Evolutionary conservation across 805 yeast genomes (phyloP).

Genomic region (Nakazawaea ambrosiae): DNA sequence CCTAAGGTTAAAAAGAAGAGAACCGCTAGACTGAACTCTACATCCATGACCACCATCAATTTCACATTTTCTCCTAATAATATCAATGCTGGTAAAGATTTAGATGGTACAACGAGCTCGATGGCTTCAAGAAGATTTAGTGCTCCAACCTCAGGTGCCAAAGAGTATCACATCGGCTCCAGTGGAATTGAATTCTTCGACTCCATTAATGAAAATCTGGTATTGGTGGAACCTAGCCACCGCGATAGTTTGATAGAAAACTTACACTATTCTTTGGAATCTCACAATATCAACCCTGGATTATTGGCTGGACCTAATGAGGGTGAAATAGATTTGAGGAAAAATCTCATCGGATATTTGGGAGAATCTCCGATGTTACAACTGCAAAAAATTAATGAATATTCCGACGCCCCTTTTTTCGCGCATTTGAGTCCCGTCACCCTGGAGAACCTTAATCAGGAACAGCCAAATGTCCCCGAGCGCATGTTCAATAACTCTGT

Average conservation of each 20-base stretch:
- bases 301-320: not conserved
- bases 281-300: slow-evolving; percentile 1
- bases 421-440: not conserved
- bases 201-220: too few relatives aligned
- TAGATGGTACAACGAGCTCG: too few relatives aligned
- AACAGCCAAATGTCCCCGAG: not conserved
- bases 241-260: too few relatives aligned
- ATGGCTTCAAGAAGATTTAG: too few relatives aligned
- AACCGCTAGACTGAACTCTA: too few relatives aligned
- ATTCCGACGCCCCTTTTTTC: slow-evolving; percentile 1
- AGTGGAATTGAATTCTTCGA: too few relatives aligned
- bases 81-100: too few relatives aligned
- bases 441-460: not conserved
- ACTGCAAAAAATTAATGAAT: slow-evolving; percentile 2
- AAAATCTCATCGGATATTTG: slow-evolving; percentile 5
- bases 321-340: not conserved
- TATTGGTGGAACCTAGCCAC: too few relatives aligned
- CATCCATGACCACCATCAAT: too few relatives aligned
- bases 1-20: slow-evolving; percentile 6
- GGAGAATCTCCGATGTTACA: slow-evolving; percentile 9
- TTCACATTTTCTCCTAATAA: too few relatives aligned
- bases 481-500: not conserved
- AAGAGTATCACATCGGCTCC: too few relatives aligned
- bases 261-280: slow-evolving; percentile 11
- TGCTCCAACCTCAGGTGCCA: too few relatives aligned